Conservation (phyloP, 2,329 filamentous ascomycete species). For the Lecanicillium sp. region DNA sequence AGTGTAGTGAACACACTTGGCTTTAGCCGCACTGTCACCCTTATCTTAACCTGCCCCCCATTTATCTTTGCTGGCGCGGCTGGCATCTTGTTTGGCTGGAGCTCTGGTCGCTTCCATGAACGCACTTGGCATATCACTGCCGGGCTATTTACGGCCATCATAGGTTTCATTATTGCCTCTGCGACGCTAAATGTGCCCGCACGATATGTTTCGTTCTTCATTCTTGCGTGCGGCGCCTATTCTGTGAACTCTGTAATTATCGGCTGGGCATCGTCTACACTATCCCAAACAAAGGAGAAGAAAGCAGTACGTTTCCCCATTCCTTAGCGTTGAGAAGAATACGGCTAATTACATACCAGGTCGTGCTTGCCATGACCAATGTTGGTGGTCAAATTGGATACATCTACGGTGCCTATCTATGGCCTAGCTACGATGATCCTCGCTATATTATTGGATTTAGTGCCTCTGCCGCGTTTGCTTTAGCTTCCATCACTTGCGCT, state of each 20-base stretch:
- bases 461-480: too few species aligned
- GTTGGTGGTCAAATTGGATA: too few species aligned
- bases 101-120: conserved; percentile 32
- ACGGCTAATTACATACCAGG: too few species aligned
- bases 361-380: too few species aligned
- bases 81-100: conserved; percentile 15
- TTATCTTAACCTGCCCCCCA: conserved; percentile 35
- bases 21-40: conserved; percentile 36
- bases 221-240: conserved; percentile 15
- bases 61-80: conserved; percentile 23
- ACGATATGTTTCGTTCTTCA: conserved; percentile 13
- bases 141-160: conserved; percentile 9
- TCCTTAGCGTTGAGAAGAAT: too few species aligned
- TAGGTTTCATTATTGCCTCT: conserved; percentile 16
- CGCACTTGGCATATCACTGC: conserved; percentile 25
- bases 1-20: conserved; percentile 37
- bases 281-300: conserved; percentile 17
- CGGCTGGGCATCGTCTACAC: conserved; percentile 12
- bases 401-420: too few species aligned
- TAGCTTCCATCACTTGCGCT: too few species aligned
- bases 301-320: too few species aligned
- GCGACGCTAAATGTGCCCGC: conserved; percentile 14
- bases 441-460: too few species aligned
- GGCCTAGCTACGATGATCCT: too few species aligned
- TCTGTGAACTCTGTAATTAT: conserved; percentile 13